Conservation (phyloP, 2,329 filamentous ascomycete genomes). For the Diaporthe caulivora region DNA sequence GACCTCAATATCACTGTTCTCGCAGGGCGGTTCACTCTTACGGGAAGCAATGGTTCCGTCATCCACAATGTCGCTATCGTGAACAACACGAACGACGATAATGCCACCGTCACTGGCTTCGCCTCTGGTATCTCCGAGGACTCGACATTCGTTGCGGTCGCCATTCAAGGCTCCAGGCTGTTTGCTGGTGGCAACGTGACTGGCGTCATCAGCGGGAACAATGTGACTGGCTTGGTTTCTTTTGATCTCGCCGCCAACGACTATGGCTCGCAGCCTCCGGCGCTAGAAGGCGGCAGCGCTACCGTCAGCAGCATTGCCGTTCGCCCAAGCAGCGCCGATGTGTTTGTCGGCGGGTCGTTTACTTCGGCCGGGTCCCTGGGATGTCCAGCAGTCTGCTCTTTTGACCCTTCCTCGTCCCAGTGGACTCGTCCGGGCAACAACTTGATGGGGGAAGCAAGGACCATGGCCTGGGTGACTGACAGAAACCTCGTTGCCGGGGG, state of each 20-base stretch:
- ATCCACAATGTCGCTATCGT: conserved; percentile 87
- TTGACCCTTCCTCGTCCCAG: conserved; percentile 75
- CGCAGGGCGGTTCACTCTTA: conserved; percentile 86
- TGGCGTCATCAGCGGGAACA: conserved; percentile 73
- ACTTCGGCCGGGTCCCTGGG: conserved; percentile 83
- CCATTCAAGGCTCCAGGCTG: conserved; percentile 74
- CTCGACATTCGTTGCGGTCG: conserved; percentile 82
- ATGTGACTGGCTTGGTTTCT: conserved; percentile 79
- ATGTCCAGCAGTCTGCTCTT: conserved; percentile 86
- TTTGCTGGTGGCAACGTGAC: conserved; percentile 87
- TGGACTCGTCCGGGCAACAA: conserved; percentile 85
- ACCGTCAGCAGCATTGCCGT: conserved; percentile 82
- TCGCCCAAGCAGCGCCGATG: conserved; percentile 76
- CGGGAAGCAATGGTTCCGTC: conserved; percentile 74
- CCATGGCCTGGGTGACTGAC: conserved; percentile 81
- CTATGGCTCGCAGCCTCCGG: conserved; percentile 80
- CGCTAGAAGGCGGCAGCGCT: conserved; percentile 76
- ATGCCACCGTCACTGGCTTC: conserved; percentile 75
- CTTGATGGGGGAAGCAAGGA: conserved; percentile 77
- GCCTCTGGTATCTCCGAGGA: conserved; percentile 73
- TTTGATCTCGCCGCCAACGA: conserved; percentile 79
- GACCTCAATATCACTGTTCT: conserved; percentile 86
- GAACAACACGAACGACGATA: conserved; percentile 78
- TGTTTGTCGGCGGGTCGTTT: conserved; percentile 91
- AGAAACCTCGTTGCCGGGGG: conserved; percentile 83